phyloP scores from a whole-genome alignment of 306 rosid species.

The Dryas drummondii region DNA sequence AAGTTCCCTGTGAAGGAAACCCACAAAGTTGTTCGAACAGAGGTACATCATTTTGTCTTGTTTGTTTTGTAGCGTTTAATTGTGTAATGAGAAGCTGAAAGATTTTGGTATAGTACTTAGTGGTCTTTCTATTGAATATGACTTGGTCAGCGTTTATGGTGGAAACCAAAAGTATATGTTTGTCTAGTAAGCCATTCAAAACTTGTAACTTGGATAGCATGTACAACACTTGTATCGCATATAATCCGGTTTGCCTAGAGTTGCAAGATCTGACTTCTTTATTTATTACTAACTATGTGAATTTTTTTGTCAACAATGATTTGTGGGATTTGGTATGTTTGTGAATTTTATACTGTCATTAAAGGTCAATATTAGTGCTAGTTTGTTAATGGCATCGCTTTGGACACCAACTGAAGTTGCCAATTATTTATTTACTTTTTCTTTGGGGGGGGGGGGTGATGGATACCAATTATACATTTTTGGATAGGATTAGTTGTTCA shows the following conservation, averaged over 20 bases:
- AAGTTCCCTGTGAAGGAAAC: constrained; percentile 91
- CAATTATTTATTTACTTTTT: neutral
- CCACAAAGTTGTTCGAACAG: constrained; percentile 59
- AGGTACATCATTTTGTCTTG: constrained; percentile 43
- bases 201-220: neutral
- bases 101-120: neutral
- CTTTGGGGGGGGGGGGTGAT: neutral
- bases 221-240: neutral
- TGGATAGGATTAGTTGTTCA: neutral
- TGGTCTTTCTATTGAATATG: neutral
- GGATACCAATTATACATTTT: neutral
- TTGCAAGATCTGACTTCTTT: neutral
- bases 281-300: neutral
- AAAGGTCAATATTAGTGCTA: constrained; percentile 1
- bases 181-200: neutral
- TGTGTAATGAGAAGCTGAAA: neutral
- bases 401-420: constrained; percentile 1
- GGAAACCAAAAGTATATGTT: neutral
- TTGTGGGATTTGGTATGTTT: neutral
- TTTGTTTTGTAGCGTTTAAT: constrained; percentile 1
- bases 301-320: neutral
- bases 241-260: neutral
- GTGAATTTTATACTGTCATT: neutral
- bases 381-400: constrained; percentile 6
- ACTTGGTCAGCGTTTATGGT: neutral